phyloP scores from a whole-genome alignment of 768 basidiomycete species.

The Trametes gibbosa region DNA sequence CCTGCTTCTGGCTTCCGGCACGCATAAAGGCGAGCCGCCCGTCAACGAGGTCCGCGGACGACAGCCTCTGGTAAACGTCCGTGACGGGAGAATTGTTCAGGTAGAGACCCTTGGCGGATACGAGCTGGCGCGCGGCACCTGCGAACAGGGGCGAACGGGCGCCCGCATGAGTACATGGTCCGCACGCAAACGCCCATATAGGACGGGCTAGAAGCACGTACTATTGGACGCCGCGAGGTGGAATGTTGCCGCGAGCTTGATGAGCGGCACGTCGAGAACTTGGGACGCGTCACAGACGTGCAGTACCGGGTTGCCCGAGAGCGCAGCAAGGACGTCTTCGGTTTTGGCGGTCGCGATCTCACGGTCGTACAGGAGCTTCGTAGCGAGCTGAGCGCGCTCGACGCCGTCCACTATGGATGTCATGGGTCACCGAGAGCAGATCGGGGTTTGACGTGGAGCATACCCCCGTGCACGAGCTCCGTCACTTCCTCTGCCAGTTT shows the following conservation, averaged over 20 bases:
- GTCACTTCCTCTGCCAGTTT: conserved; percentile 30
- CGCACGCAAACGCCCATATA: not conserved
- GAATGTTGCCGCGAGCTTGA: conserved; percentile 59
- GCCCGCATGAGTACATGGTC: not conserved
- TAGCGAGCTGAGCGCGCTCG: conserved; percentile 24
- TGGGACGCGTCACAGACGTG: conserved; percentile 48
- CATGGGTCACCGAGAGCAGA: not conserved
- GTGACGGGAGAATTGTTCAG: conserved; percentile 60
- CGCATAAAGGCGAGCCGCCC: conserved; percentile 61
- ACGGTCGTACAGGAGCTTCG: conserved; percentile 26
- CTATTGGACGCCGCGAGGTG: conserved; percentile 63
- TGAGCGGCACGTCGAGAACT: conserved; percentile 50
- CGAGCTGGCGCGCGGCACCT: conserved; percentile 67
- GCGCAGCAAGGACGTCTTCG: conserved; percentile 55
- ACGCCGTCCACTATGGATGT: conserved; percentile 20
- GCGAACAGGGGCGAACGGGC: not conserved
- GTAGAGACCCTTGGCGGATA: conserved; percentile 67
- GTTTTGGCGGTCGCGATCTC: conserved; percentile 41
- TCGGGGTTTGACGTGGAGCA: not conserved
- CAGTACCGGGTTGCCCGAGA: conserved; percentile 66
- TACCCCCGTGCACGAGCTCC: conserved; percentile 30
- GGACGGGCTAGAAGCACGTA: conserved; percentile 33
- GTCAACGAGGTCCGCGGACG: conserved; percentile 53
- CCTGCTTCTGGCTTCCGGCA: conserved; percentile 70
- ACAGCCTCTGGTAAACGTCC: conserved; percentile 46